Conservation (phyloP, 2,329 filamentous ascomycete genomes). For the Calonectria fujianensis region DNA sequence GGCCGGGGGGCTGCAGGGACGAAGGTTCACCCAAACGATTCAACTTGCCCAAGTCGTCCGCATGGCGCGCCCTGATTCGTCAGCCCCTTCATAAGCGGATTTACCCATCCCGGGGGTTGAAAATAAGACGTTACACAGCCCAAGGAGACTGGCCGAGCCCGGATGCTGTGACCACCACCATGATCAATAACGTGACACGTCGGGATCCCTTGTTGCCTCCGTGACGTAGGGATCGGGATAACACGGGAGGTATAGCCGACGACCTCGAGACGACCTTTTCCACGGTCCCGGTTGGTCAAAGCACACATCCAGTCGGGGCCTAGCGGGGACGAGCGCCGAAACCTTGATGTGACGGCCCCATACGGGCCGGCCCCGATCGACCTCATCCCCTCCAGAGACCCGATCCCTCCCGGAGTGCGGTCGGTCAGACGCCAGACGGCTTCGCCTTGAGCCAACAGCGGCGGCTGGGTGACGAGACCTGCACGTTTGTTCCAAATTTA, state of each 20-base stretch:
- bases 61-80: slow-evolving; percentile 1
- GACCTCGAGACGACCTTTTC: not conserved
- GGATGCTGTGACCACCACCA: not conserved
- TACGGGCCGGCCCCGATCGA: slow-evolving; percentile 1
- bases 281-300: not conserved
- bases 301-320: slow-evolving; percentile 5
- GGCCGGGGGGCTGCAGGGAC: not conserved
- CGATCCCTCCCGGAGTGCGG: not conserved
- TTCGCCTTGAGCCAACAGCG: not conserved
- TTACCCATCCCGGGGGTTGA: not conserved
- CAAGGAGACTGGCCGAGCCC: not conserved
- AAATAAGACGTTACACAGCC: not conserved
- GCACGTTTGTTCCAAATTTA: not conserved
- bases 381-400: not conserved
- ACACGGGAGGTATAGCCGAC: slow-evolving; percentile 5
- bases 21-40: not conserved
- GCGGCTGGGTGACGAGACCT: not conserved
- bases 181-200: not conserved
- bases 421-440: no score
- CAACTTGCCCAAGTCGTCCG: slow-evolving; percentile 1
- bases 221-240: slow-evolving; percentile 14
- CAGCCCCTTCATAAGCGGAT: not conserved
- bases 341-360: not conserved
- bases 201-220: not conserved
- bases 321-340: not conserved